phyloP scores from a whole-genome alignment of 345 rosid genomes.

The Combretum micranthum region DNA sequence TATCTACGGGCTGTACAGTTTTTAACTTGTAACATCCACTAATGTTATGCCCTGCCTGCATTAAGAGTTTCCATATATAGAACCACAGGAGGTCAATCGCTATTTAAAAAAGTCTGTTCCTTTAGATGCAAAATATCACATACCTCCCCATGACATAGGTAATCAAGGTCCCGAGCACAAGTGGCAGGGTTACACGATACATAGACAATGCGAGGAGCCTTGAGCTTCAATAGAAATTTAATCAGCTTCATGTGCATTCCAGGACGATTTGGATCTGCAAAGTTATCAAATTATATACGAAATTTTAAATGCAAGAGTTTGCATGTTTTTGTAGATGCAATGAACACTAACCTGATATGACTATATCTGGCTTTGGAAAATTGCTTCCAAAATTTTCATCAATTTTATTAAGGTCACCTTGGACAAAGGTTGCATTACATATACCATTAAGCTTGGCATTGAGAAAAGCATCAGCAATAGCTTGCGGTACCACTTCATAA shows the following conservation, averaged over 20 bases:
- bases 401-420: conserved; percentile 96
- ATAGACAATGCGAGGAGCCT: conserved; percentile 66
- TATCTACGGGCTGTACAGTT: conserved; percentile 83
- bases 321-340: not conserved
- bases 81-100: not conserved
- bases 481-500: conserved; percentile 91
- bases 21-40: conserved; percentile 63
- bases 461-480: conserved; percentile 60
- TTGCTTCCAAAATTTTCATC: conserved; percentile 66
- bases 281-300: conserved; percentile 5
- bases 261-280: conserved; percentile 91
- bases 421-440: conserved; percentile 70
- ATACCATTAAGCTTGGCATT: conserved; percentile 80
- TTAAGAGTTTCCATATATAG: conserved; percentile 10
- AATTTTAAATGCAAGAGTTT: not conserved
- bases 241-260: conserved; percentile 98
- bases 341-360: conserved; percentile 59
- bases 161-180: conserved; percentile 91
- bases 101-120: not conserved
- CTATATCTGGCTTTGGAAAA: conserved; percentile 78
- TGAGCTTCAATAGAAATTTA: conserved; percentile 69
- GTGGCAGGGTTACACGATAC: conserved; percentile 96
- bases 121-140: conserved; percentile 9
- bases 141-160: conserved; percentile 89
- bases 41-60: conserved; percentile 61